Evolutionary conservation across 1,284 basidiomycete species (phyloP).

Genomic region (Hypsizygus ulmarius): DNA sequence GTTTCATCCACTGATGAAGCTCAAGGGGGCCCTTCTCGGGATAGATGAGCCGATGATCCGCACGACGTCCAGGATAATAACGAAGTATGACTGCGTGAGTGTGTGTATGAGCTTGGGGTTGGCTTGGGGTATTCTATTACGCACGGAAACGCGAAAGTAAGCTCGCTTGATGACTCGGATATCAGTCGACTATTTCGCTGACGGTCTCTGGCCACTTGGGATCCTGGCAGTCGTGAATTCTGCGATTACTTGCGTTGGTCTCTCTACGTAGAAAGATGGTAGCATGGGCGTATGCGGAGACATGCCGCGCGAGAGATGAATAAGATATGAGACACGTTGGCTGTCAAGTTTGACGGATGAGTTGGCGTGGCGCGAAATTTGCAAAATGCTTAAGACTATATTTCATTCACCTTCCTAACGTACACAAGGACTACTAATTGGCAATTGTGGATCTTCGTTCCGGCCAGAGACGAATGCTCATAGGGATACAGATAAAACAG

Average conservation of each 20-base stretch:
- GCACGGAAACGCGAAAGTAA: too few relatives aligned
- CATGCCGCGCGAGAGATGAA: neutral
- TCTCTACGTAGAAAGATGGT: neutral
- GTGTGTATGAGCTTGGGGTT: too few relatives aligned
- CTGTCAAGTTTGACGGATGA: conserved; percentile 16
- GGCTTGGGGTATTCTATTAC: too few relatives aligned
- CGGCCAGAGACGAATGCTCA: neutral
- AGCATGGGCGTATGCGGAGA: neutral
- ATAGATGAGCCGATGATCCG: neutral
- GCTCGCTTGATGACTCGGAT: too few relatives aligned
- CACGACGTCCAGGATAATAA: neutral
- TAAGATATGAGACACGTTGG: neutral
- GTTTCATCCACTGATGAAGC: conserved; percentile 11
- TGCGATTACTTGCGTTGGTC: too few relatives aligned
- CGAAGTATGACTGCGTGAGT: neutral
- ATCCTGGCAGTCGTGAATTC: too few relatives aligned
- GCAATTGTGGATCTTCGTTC: conserved; percentile 1
- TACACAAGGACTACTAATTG: conserved; percentile 14
- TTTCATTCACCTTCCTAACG: conserved; percentile 21
- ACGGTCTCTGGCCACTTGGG: too few relatives aligned
- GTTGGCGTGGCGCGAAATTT: conserved; percentile 1
- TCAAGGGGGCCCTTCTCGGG: neutral
- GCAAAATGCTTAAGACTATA: conserved; percentile 8
- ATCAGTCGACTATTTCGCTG: too few relatives aligned
- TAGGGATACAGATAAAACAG: conserved; percentile 2